A percentile compares a stretch with the other conserved stretches of the same genome.
Evolutionary conservation across 2,329 filamentous ascomycete genomes (phyloP).

Genomic region (Colletotrichum liaoningense): DNA sequence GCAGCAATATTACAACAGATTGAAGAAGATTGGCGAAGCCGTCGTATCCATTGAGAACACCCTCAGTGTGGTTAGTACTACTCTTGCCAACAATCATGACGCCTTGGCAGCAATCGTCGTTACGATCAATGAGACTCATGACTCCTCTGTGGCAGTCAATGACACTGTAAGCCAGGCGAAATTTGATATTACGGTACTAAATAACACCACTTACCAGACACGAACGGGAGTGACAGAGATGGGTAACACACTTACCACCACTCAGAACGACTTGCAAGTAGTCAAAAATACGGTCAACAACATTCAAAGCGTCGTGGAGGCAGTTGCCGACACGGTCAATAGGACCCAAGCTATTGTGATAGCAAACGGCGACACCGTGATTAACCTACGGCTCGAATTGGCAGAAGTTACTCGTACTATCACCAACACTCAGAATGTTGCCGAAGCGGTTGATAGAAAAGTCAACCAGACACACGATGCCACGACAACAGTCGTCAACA

Average conservation of each 20-base stretch:
- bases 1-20: neutral
- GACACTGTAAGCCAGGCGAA: neutral
- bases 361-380: neutral
- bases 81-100: neutral
- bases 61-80: neutral
- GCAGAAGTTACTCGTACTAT: neutral
- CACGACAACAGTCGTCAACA: too few relatives aligned
- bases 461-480: too few relatives aligned
- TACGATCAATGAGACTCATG: neutral
- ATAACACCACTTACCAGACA: too few relatives aligned
- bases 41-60: neutral
- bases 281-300: neutral
- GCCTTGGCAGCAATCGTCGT: neutral
- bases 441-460: too few relatives aligned
- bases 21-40: neutral
- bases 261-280: neutral
- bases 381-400: neutral
- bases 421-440: too few relatives aligned
- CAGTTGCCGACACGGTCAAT: neutral
- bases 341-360: neutral
- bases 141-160: neutral
- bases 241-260: neutral
- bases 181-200: neutral
- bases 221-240: neutral
- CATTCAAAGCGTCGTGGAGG: neutral